These are phyloP conservation scores for Thymus quinquecostatus DNA, from an alignment of 257 asterid species.

Conservation along the genomic window DNA sequence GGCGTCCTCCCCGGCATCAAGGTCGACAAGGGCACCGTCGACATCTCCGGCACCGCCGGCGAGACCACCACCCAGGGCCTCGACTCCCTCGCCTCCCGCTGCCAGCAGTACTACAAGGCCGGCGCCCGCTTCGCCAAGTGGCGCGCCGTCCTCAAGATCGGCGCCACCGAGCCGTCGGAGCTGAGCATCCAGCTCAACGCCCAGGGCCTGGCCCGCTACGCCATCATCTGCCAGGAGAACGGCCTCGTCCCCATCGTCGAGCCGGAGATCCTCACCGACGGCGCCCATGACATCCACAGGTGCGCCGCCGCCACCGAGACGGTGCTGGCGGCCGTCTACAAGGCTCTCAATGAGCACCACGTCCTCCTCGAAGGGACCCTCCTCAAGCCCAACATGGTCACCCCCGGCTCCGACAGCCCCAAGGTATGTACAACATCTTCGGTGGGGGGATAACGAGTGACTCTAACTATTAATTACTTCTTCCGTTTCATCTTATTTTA, in stretches of 20 bases:
- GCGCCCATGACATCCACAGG: constrained; percentile 59
- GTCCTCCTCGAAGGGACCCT: constrained; percentile 91
- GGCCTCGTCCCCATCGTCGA: constrained; percentile 94
- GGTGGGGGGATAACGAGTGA: no score
- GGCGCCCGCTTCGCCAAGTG: constrained; percentile 96
- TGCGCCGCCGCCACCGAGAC: constrained; percentile 82
- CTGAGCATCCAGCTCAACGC: constrained; percentile 79
- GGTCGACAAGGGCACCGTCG: constrained; percentile 86
- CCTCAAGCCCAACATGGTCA: constrained; percentile 91
- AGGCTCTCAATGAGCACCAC: constrained; percentile 85
- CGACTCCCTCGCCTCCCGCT: constrained; percentile 73
- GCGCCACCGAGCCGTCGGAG: constrained; percentile 74
- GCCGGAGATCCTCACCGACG: constrained; percentile 83
- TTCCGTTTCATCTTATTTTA: no score
- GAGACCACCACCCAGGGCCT: constrained; percentile 89
- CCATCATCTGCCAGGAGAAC: constrained; percentile 84
- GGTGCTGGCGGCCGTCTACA: constrained; percentile 79
- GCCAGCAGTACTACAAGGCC: constrained; percentile 78
- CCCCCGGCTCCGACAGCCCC: constrained; percentile 82
- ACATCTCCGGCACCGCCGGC: constrained; percentile 72
- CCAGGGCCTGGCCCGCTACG: constrained; percentile 88
- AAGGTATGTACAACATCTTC: constrained; percentile 42
- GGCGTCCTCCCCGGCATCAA: constrained; percentile 77
- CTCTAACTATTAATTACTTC: no score
- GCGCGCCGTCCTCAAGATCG: constrained; percentile 81